Percentiles rank a stretch among this genome's conserved stretches.
phyloP scores from a whole-genome alignment of 176 grass and related monocot genomes.

The Phoenix dactylifera region DNA sequence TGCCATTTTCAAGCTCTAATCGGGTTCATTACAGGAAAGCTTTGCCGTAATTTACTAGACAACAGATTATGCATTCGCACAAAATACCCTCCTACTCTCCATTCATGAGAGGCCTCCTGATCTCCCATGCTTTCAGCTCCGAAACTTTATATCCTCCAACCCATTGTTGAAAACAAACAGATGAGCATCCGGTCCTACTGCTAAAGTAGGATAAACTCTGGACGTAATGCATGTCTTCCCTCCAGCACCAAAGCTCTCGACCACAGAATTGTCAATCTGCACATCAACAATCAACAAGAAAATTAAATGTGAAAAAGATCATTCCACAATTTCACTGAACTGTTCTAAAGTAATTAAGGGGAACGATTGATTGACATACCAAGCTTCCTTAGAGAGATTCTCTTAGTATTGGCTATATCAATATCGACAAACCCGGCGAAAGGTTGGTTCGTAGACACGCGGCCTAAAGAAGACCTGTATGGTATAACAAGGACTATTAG shows the following conservation, averaged over 20 bases:
- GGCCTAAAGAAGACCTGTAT: background rate
- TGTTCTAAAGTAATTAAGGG: no score
- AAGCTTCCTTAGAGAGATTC: no score
- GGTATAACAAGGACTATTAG: background rate
- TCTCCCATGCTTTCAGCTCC: constrained; percentile 52
- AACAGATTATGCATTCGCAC: no score
- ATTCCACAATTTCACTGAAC: no score
- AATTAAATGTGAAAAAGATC: no score
- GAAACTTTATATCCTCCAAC: constrained; percentile 38
- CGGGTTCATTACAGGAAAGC: no score
- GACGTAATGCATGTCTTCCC: constrained; percentile 72
- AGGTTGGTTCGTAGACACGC: constrained; percentile 37
- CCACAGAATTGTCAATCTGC: constrained; percentile 66
- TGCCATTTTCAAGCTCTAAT: no score
- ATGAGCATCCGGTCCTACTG: constrained; percentile 41
- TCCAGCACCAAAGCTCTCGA: constrained; percentile 67
- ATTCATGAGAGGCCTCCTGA: constrained; percentile 76
- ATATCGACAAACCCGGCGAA: constrained; percentile 47
- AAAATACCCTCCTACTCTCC: background rate
- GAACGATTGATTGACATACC: no score
- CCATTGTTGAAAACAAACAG: constrained; percentile 75
- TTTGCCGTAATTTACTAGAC: no score
- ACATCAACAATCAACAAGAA: no score
- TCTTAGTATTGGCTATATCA: constrained; percentile 8
- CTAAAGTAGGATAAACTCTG: constrained; percentile 51